Percentiles rank a stretch among this genome's conserved stretches.
Evolutionary conservation across 179 eudicot species (phyloP).

Genomic region (Drosera spatulata): DNA sequence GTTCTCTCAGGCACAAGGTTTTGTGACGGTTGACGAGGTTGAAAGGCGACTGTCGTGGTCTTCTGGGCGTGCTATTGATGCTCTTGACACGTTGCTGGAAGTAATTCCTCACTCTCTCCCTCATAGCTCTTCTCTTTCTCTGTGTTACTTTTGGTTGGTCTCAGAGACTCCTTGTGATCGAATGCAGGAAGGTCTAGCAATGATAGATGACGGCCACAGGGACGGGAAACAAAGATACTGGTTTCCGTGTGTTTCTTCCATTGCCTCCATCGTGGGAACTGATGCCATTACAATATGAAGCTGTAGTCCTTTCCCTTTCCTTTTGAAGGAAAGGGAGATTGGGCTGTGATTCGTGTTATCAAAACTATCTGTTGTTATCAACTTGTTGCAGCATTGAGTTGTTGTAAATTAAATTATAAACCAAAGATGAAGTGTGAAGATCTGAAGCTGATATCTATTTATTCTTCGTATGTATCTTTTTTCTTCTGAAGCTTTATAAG

Average conservation of each 20-base stretch:
- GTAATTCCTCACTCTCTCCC: conserved; percentile 23
- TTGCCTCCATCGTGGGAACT: conserved; percentile 36
- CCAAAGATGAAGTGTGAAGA: no score
- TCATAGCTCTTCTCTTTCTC: background rate
- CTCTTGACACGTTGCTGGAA: conserved; percentile 78
- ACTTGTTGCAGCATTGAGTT: no score
- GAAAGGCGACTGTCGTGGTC: conserved; percentile 78
- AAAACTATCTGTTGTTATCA: no score
- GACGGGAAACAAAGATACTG: conserved; percentile 88
- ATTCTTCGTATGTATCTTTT: no score
- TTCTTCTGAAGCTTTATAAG: no score
- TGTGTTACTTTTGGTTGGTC: no score
- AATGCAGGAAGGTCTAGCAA: conserved; percentile 89
- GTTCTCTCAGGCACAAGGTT: conserved; percentile 58
- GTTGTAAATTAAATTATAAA: no score
- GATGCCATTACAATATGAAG: conserved; percentile 14
- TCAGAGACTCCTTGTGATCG: background rate
- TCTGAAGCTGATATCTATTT: no score
- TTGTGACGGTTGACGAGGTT: conserved; percentile 85
- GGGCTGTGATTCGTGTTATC: no score
- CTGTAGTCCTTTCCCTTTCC: background rate
- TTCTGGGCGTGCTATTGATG: conserved; percentile 87
- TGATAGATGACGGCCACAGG: conserved; percentile 92
- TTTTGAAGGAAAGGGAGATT: no score
- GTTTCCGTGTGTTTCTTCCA: conserved; percentile 94